Conservation (phyloP, 768 basidiomycete genomes). For the Dioszegia crocea region DNA sequence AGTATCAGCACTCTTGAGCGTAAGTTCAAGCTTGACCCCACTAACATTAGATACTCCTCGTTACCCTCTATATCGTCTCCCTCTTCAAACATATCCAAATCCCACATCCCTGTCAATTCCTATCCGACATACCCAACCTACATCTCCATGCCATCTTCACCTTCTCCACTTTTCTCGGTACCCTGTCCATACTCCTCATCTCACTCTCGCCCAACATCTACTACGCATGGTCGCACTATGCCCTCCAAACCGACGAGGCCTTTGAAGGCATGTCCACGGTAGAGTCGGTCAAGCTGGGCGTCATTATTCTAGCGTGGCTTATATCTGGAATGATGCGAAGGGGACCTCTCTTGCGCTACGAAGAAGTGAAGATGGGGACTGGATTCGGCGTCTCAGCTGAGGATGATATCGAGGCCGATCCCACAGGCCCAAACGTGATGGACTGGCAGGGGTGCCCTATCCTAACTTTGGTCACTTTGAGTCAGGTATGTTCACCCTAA, state of each 20-base stretch:
- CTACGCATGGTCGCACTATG: constrained; percentile 20
- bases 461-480: constrained; percentile 28
- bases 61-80: background rate
- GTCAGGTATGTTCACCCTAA: constrained; percentile 20
- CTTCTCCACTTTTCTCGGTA: constrained; percentile 13
- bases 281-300: constrained; percentile 7
- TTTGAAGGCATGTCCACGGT: background rate
- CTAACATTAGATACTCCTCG: constrained; percentile 1
- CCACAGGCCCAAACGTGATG: constrained; percentile 19
- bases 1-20: background rate
- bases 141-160: constrained; percentile 22
- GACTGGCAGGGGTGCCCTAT: constrained; percentile 31
- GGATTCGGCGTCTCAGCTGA: constrained; percentile 36
- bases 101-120: background rate
- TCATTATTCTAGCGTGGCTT: constrained; percentile 11
- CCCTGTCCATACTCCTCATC: constrained; percentile 9
- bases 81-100: background rate
- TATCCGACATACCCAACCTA: constrained; percentile 7
- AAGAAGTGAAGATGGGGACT: constrained; percentile 23
- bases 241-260: background rate
- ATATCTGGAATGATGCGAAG: constrained; percentile 33
- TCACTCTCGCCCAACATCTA: constrained; percentile 21
- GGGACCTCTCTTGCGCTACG: constrained; percentile 34
- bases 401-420: constrained; percentile 1
- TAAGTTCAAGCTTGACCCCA: background rate